These are phyloP conservation scores for Paramecium sonneborni DNA, from an alignment of 73 alveolate genomes.

Conservation along the genomic window DNA sequence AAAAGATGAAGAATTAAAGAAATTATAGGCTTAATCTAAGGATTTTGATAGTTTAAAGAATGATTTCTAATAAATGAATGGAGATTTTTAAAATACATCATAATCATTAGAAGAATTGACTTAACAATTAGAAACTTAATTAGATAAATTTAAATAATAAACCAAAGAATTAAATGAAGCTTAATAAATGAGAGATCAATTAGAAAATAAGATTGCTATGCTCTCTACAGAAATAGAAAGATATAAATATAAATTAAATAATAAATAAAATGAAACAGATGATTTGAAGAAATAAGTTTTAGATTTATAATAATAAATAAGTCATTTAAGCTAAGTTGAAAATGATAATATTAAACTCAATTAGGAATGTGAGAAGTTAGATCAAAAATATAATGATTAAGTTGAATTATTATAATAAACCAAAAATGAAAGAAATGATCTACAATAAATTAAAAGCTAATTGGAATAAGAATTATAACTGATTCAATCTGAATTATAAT, in stretches of 20 bases:
- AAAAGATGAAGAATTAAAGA: slow-evolving; percentile 41
- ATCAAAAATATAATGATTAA: slow-evolving; percentile 1
- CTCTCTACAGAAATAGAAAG: slow-evolving; percentile 41
- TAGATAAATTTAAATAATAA: background rate
- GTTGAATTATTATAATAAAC: background rate
- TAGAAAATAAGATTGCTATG: slow-evolving; percentile 51
- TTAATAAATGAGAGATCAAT: background rate
- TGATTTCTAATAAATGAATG: background rate
- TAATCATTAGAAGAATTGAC: background rate
- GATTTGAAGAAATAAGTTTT: background rate
- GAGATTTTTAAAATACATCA: background rate
- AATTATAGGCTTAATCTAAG: background rate
- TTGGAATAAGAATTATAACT: background rate
- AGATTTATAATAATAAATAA: background rate
- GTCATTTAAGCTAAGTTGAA: background rate
- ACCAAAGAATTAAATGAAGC: slow-evolving; percentile 7
- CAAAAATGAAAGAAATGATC: background rate
- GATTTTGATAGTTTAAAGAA: background rate
- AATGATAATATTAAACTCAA: background rate
- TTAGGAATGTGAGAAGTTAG: background rate
- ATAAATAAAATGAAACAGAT: background rate
- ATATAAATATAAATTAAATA: slow-evolving; percentile 2
- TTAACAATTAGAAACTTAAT: background rate
- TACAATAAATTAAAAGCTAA: background rate
- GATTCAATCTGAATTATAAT: background rate